Percentiles rank a stretch among this genome's conserved stretches.
phyloP scores from a whole-genome alignment of 768 basidiomycete genomes.

The Floccularia luteovirens region DNA sequence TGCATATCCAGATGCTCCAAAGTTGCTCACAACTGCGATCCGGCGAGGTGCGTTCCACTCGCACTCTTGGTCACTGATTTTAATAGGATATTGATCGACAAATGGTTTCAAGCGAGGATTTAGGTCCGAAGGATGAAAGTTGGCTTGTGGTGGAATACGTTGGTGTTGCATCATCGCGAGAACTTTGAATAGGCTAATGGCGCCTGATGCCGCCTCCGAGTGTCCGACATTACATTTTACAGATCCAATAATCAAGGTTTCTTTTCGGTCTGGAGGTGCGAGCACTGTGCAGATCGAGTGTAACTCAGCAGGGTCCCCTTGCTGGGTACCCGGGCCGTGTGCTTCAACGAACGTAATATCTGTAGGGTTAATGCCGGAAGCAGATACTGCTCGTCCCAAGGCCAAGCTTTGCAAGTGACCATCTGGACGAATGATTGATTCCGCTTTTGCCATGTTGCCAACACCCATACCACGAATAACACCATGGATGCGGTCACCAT shows the following conservation, averaged over 20 bases:
- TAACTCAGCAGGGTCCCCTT: slow-evolving; percentile 4
- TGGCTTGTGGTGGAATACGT: slow-evolving; percentile 3
- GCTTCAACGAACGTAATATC: slow-evolving; percentile 5
- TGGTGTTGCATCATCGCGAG: slow-evolving; percentile 4
- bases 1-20: slow-evolving; percentile 5
- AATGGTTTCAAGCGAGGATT: slow-evolving; percentile 3
- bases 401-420: neutral
- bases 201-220: slow-evolving; percentile 5
- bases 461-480: slow-evolving; percentile 29
- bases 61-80: slow-evolving; percentile 2
- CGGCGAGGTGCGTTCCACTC: slow-evolving; percentile 3
- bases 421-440: slow-evolving; percentile 4
- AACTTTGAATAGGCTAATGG: slow-evolving; percentile 4
- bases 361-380: slow-evolving; percentile 2
- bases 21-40: slow-evolving; percentile 5
- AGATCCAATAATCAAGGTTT: slow-evolving; percentile 3
- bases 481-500: slow-evolving; percentile 37
- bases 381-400: slow-evolving; percentile 1
- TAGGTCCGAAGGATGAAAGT: slow-evolving; percentile 1
- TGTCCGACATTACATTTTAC: slow-evolving; percentile 5
- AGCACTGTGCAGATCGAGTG: slow-evolving; percentile 4
- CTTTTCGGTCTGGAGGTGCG: neutral
- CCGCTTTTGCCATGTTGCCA: slow-evolving; percentile 4
- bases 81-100: slow-evolving; percentile 2
- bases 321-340: slow-evolving; percentile 4